Evolutionary conservation across 2,329 filamentous ascomycete species (phyloP).

Genomic region (Diaporthe nobilis): DNA sequence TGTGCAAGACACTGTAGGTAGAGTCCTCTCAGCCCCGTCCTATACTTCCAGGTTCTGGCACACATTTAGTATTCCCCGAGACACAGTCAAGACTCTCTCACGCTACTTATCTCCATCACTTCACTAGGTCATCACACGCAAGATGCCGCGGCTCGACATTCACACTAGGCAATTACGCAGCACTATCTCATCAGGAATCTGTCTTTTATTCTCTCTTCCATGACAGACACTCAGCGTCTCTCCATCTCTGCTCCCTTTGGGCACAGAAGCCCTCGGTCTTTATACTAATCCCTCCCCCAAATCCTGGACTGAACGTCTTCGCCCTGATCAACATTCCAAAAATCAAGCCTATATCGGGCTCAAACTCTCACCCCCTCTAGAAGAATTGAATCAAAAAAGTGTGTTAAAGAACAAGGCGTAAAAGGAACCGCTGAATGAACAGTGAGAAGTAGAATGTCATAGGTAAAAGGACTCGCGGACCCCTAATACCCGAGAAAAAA

Average conservation of each 20-base stretch:
- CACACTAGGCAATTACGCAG: not conserved
- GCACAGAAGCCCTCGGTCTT: not conserved
- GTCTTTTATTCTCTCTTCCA: not conserved
- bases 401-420: not conserved
- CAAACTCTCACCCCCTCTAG: not conserved
- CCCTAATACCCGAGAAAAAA: not conserved
- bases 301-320: not conserved
- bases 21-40: too few species aligned
- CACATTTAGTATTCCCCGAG: not conserved
- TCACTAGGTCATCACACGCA: not conserved
- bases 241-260: not conserved
- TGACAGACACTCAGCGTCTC: not conserved
- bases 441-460: conserved; percentile 11
- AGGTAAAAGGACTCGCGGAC: not conserved
- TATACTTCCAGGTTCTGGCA: too few species aligned
- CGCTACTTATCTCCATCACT: not conserved
- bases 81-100: too few species aligned
- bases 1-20: too few species aligned
- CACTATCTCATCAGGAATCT: not conserved
- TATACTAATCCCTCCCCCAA: not conserved
- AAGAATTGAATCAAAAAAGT: conserved; percentile 14
- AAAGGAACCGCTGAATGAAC: not conserved
- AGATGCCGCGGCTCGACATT: not conserved
- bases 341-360: not conserved
- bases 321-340: not conserved